Evolutionary conservation across 148 eudicot genomes (phyloP).

Genomic region (Chenopodium berlandieri): DNA sequence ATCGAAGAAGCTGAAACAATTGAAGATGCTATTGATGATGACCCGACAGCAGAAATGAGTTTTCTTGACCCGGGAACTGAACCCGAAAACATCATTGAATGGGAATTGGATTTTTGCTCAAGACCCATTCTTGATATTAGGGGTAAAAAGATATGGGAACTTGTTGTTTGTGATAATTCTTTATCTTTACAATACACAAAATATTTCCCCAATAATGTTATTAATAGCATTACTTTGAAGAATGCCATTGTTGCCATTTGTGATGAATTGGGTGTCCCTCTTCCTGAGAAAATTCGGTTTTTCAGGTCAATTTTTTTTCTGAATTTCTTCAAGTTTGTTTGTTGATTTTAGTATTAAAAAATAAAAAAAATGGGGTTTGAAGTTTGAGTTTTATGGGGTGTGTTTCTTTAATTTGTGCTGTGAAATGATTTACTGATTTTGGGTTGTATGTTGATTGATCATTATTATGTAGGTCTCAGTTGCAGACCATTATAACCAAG

Average conservation of each 20-base stretch:
- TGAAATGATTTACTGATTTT: slow-evolving; percentile 13
- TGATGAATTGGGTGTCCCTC: slow-evolving; percentile 80
- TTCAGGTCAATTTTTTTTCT: slow-evolving; percentile 52
- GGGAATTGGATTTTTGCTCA: slow-evolving; percentile 96
- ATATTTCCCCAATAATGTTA: slow-evolving; percentile 88
- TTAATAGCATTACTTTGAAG: slow-evolving; percentile 83
- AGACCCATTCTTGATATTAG: slow-evolving; percentile 92
- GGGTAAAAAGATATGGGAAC: slow-evolving; percentile 97
- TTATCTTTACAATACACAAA: slow-evolving; percentile 85
- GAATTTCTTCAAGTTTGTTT: background rate
- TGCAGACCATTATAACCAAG: slow-evolving; percentile 93
- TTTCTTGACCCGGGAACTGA: slow-evolving; percentile 73
- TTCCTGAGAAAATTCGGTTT: slow-evolving; percentile 75
- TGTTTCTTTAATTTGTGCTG: background rate
- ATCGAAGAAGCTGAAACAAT: slow-evolving; percentile 33
- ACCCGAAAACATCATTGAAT: slow-evolving; percentile 61
- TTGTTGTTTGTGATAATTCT: slow-evolving; percentile 76
- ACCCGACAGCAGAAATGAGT: slow-evolving; percentile 80
- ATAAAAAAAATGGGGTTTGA: background rate
- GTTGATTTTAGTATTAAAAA: background rate
- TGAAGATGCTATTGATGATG: slow-evolving; percentile 40
- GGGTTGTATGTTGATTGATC: background rate
- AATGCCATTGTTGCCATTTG: slow-evolving; percentile 60
- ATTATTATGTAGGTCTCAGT: slow-evolving; percentile 61
- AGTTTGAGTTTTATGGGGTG: background rate